phyloP scores from a whole-genome alignment of 768 basidiomycete species.

The Suillus subluteus region DNA sequence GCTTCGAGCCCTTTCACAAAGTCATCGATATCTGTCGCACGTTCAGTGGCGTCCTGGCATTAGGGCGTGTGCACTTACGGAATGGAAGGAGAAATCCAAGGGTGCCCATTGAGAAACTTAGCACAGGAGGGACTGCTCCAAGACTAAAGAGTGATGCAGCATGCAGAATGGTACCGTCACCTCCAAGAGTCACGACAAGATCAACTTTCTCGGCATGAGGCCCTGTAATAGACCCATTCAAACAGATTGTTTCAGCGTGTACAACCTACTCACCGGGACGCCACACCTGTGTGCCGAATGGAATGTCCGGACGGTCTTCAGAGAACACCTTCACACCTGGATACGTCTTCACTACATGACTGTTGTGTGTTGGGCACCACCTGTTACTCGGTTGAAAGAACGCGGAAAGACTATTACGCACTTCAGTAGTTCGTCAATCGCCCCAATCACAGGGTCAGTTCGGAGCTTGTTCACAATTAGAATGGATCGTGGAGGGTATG shows the following conservation, averaged over 20 bases:
- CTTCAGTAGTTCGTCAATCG: slow-evolving; percentile 76
- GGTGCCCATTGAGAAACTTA: slow-evolving; percentile 73
- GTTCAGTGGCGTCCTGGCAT: background rate
- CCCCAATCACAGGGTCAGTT: slow-evolving; percentile 75
- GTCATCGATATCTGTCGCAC: slow-evolving; percentile 80
- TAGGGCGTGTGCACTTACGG: slow-evolving; percentile 54
- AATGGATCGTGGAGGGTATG: slow-evolving; percentile 59
- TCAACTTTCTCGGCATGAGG: slow-evolving; percentile 68
- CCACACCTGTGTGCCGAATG: slow-evolving; percentile 68
- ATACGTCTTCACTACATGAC: slow-evolving; percentile 61
- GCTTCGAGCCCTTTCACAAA: slow-evolving; percentile 80
- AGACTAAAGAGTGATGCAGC: slow-evolving; percentile 89
- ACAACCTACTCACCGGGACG: slow-evolving; percentile 50
- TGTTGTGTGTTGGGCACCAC: slow-evolving; percentile 28
- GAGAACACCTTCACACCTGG: slow-evolving; percentile 66
- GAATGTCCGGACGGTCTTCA: slow-evolving; percentile 68
- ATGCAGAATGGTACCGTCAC: slow-evolving; percentile 94
- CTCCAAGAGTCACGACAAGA: slow-evolving; percentile 88
- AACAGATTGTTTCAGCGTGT: slow-evolving; percentile 2
- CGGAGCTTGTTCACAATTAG: slow-evolving; percentile 83
- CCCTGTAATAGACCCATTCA: slow-evolving; percentile 32
- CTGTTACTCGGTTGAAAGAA: background rate
- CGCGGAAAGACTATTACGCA: slow-evolving; percentile 36
- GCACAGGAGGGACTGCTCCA: slow-evolving; percentile 89
- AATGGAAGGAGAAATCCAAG: slow-evolving; percentile 93